phyloP scores from a whole-genome alignment of 192 early-diverging fungal species.

The Mortierella antarctica region DNA sequence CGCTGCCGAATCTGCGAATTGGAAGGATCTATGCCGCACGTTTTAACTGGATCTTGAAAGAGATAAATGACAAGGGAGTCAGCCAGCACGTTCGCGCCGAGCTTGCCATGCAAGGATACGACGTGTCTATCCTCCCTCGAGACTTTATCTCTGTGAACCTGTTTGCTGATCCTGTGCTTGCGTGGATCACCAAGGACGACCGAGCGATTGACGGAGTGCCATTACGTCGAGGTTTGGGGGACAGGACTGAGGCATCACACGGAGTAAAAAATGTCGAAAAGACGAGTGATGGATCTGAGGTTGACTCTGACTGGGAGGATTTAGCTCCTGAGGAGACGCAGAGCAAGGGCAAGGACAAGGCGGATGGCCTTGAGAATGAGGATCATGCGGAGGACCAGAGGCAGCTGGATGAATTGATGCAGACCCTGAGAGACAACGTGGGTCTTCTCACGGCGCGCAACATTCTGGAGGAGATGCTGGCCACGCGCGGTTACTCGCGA shows the following conservation, averaged over 20 bases:
- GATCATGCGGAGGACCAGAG: conserved; percentile 6
- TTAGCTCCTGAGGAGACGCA: background rate
- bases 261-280: background rate
- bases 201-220: background rate
- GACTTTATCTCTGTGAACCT: conserved; percentile 39
- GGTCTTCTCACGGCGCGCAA: conserved; percentile 25
- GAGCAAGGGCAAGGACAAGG: background rate
- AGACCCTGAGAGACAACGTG: conserved; percentile 10
- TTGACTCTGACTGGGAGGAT: conserved; percentile 27
- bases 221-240: too few species aligned
- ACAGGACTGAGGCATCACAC: background rate
- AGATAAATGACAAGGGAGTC: conserved; percentile 10
- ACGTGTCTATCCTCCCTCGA: conserved; percentile 16
- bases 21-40: conserved; percentile 36
- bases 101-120: conserved; percentile 28
- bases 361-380: background rate
- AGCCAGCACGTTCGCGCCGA: conserved; percentile 22
- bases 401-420: conserved; percentile 11
- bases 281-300: background rate
- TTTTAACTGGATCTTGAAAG: conserved; percentile 16
- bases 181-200: conserved; percentile 21
- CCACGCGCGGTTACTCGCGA: conserved; percentile 14
- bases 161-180: conserved; percentile 16
- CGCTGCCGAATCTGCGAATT: conserved; percentile 22
- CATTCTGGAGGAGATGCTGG: conserved; percentile 48